Evolutionary conservation across 768 basidiomycete species (phyloP).

Genomic region (Suillus occidentalis): DNA sequence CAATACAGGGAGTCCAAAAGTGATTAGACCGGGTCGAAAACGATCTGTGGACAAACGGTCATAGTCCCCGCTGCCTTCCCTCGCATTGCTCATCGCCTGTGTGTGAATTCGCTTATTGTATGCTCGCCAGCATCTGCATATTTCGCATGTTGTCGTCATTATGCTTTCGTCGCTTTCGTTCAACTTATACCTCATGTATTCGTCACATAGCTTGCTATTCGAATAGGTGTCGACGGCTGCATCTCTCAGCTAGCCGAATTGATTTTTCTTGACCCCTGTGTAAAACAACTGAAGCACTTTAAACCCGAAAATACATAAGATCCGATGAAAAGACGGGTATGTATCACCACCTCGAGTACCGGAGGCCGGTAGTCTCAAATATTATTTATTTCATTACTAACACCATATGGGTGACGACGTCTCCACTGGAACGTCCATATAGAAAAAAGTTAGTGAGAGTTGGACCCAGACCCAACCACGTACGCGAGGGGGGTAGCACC

Average conservation of each 20-base stretch:
- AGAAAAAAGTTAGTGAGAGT: not conserved
- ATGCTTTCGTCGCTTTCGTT: conserved; percentile 10
- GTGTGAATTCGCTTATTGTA: conserved; percentile 7
- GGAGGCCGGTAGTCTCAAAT: not conserved
- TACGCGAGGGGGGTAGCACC: not conserved
- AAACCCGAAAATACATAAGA: not conserved
- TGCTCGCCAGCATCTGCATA: conserved; percentile 8
- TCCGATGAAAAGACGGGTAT: not conserved
- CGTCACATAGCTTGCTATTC: not conserved
- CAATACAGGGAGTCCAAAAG: conserved; percentile 25
- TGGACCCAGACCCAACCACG: too few relatives aligned
- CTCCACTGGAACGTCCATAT: not conserved
- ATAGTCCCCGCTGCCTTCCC: conserved; percentile 2
- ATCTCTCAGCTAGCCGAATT: not conserved
- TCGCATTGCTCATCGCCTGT: not conserved
- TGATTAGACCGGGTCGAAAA: conserved; percentile 28
- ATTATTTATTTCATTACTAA: not conserved
- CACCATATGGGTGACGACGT: not conserved
- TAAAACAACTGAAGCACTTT: not conserved
- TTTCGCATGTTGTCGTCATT: conserved; percentile 24
- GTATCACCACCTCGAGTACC: not conserved
- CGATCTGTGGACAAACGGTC: conserved; percentile 28
- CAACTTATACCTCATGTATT: conserved; percentile 34
- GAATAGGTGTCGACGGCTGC: not conserved
- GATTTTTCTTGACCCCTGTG: not conserved